These are phyloP conservation scores for Aspergillus sp. DNA, from an alignment of 2,329 filamentous ascomycete species.

Conservation along the genomic window DNA sequence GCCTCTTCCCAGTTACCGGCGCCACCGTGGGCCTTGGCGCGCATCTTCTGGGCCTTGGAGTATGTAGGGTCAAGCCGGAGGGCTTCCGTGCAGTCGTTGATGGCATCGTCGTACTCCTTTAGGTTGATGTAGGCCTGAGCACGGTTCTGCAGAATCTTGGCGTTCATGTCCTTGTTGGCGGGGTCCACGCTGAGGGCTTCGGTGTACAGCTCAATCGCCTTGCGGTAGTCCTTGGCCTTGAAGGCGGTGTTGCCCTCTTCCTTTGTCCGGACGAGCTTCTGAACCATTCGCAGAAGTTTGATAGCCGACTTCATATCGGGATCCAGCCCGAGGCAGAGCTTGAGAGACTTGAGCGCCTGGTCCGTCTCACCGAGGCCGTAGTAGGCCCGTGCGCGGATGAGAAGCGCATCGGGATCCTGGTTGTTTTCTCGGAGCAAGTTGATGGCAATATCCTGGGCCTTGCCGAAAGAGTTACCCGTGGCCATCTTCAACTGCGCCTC, in stretches of 20 bases:
- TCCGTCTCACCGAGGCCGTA: conserved; percentile 94
- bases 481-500: conserved; percentile 94
- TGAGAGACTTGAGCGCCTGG: conserved; percentile 90
- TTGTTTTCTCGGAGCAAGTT: conserved; percentile 80
- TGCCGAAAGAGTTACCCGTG: conserved; percentile 82
- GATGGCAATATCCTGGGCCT: conserved; percentile 93
- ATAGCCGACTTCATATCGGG: conserved; percentile 89
- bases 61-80: conserved; percentile 82
- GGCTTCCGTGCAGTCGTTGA: conserved; percentile 84
- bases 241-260: conserved; percentile 90
- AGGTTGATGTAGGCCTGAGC: conserved; percentile 79
- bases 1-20: conserved; percentile 92
- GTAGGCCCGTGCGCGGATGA: conserved; percentile 82
- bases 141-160: conserved; percentile 92
- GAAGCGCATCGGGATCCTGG: conserved; percentile 90
- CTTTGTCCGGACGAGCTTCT: conserved; percentile 91
- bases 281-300: conserved; percentile 85
- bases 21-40: conserved; percentile 85
- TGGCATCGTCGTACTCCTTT: conserved; percentile 80
- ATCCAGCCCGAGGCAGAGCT: conserved; percentile 85
- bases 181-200: conserved; percentile 85
- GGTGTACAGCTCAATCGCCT: conserved; percentile 83
- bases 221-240: conserved; percentile 79
- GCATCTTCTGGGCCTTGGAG: conserved; percentile 88
- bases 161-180: conserved; percentile 86